Conservation (phyloP, 331 rosid species). For the Saraca asoca region DNA sequence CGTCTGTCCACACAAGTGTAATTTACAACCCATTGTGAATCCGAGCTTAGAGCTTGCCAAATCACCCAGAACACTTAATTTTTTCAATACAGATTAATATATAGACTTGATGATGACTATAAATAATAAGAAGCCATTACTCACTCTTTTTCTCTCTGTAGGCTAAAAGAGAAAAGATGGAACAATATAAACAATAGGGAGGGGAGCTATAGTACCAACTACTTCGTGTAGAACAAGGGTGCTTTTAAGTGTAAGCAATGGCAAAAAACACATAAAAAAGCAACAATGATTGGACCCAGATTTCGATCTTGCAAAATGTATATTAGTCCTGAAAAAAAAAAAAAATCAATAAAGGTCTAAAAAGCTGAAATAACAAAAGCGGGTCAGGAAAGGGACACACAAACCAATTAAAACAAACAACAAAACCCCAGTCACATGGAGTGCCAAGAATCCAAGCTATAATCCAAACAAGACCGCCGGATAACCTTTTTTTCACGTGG, state of each 20-base stretch:
- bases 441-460: conserved; percentile 32
- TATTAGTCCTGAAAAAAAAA: neutral
- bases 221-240: conserved; percentile 31
- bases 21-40: too few species aligned
- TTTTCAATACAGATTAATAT: too few species aligned
- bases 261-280: conserved; percentile 1
- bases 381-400: neutral
- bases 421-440: neutral
- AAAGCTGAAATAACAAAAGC: neutral
- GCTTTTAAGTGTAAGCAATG: neutral
- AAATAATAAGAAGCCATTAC: neutral
- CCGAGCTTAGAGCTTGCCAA: too few species aligned
- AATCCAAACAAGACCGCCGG: conserved; percentile 6
- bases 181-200: neutral
- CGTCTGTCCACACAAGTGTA: too few species aligned
- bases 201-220: neutral
- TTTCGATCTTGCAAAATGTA: neutral
- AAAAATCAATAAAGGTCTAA: neutral
- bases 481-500: conserved; percentile 30
- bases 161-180: neutral
- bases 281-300: conserved; percentile 10
- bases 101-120: too few species aligned
- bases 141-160: neutral
- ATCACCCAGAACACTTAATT: too few species aligned
- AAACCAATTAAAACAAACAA: neutral